Conservation (phyloP, 176 grass and related monocot genomes). For the sorghum (Sorghum bicolor) region DNA sequence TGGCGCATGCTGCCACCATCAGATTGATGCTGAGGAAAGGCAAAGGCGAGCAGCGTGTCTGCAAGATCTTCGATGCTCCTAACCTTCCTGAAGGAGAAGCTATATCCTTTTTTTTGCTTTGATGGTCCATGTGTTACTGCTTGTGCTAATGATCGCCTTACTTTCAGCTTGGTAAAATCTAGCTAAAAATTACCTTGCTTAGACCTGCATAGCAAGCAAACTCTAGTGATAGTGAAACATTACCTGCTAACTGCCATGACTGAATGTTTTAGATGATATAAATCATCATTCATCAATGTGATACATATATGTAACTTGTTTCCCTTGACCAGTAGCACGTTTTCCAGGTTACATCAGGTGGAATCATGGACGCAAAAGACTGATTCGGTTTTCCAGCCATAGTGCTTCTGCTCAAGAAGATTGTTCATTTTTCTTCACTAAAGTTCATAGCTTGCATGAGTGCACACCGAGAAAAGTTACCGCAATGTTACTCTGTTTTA, state of each 20-base stretch:
- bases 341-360: slow-evolving; percentile 90
- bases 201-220: slow-evolving; percentile 1
- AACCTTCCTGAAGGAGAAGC: slow-evolving; percentile 96
- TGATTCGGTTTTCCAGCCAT: slow-evolving; percentile 26
- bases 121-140: slow-evolving; percentile 2
- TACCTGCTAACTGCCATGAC: not conserved
- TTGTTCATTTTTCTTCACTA: not conserved
- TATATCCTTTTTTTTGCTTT: slow-evolving; percentile 77
- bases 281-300: not conserved
- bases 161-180: not conserved
- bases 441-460: not conserved
- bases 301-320: not conserved
- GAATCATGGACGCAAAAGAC: slow-evolving; percentile 79
- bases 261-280: not conserved
- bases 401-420: slow-evolving; percentile 17
- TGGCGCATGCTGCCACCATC: slow-evolving; percentile 75
- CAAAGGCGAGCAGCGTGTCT: slow-evolving; percentile 93
- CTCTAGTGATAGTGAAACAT: not conserved
- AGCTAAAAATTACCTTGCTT: not conserved
- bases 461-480: no score
- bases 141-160: not conserved
- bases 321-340: slow-evolving; percentile 60
- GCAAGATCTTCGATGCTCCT: slow-evolving; percentile 96
- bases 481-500: no score
- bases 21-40: slow-evolving; percentile 96